phyloP scores from a whole-genome alignment of 768 basidiomycete genomes.

The Phanerodontia chrysosporium region DNA sequence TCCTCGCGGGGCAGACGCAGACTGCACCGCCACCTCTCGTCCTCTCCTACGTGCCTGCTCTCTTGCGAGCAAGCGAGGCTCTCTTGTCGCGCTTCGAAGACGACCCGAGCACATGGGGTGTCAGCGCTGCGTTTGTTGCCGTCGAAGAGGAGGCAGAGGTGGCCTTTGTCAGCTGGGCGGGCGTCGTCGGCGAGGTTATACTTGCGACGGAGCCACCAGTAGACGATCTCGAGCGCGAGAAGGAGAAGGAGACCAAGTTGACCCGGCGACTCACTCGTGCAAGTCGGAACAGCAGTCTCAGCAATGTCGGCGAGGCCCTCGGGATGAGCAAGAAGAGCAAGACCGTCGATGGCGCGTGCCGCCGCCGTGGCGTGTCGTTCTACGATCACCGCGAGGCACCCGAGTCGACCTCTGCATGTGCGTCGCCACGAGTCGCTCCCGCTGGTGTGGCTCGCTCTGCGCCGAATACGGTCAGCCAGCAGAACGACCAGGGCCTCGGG shows the following conservation, averaged over 20 bases:
- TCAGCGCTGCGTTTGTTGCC: conserved; percentile 55
- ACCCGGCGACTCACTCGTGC: neutral
- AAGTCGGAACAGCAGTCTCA: neutral
- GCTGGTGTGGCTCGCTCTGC: neutral
- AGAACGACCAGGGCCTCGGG: conserved; percentile 8
- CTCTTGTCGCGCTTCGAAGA: conserved; percentile 49
- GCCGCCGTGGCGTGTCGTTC: neutral
- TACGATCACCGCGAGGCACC: neutral
- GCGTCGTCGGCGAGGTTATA: conserved; percentile 42
- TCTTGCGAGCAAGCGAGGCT: conserved; percentile 46
- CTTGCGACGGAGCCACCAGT: conserved; percentile 15
- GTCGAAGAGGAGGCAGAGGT: conserved; percentile 48
- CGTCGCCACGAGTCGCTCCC: neutral
- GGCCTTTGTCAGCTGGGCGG: conserved; percentile 55
- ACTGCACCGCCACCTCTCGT: conserved; percentile 49
- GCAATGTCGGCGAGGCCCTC: neutral
- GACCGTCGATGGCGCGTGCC: neutral
- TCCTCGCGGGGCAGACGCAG: conserved; percentile 34
- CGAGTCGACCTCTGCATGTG: neutral
- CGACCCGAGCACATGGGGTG: conserved; percentile 64
- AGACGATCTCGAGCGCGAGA: neutral
- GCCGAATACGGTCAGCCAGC: neutral
- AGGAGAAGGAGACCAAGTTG: neutral
- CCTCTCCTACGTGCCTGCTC: conserved; percentile 44
- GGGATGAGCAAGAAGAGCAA: conserved; percentile 1